Evolutionary conservation across 495 filamentous ascomycete species (phyloP), one percentile per base, ranked within the genome.

Genomic region (Aspergillus panamensis): DNA sequence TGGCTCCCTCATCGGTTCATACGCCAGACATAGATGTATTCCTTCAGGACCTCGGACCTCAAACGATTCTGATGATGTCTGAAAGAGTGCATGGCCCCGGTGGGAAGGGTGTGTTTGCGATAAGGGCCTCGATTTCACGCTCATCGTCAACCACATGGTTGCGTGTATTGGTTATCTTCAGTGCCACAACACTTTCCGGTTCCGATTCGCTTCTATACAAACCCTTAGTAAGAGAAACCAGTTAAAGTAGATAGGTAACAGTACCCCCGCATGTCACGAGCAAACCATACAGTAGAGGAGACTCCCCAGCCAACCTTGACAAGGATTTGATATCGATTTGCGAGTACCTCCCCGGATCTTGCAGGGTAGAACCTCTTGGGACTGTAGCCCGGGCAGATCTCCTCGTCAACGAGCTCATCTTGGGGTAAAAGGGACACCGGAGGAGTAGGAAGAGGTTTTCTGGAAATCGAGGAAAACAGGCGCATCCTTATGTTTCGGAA

Each of bases 271-370:
- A 71, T 53, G 62, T 73, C 69, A 58, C 62, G 62, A 45, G 73
- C 70, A 31, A 76, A 60, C 73, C 69, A 76, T 62, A 73, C 65
- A 37, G 72, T 75, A 51, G 71, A 74, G 57, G 66, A 63, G 10
- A 65, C 61, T n/a, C 73, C 74, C 66, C 68, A 78, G 43, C 72
- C 76, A 62, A 77, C 62, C 61, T 76, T 77, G 37, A 69, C 63
- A 16, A 73, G 17, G 50, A 61, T 65, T 66, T 75, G 67, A 52
- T 76, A 78, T 50, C 67, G 63, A 61, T 72, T 57, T 35, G 59
- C 59, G 50, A 70, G 65, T 44, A 74, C 45, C 17, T 78, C 73
- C 30, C 73, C 74, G 49, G 71, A 63, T 33, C 71, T 69, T 37
- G 62, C 69, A 33, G 75, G 73, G 60, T 73, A 78, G 63, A 72